These are phyloP conservation scores for Trichophyton benhamiae DNA, from an alignment of 2,329 filamentous ascomycete species.

Conservation along the genomic window DNA sequence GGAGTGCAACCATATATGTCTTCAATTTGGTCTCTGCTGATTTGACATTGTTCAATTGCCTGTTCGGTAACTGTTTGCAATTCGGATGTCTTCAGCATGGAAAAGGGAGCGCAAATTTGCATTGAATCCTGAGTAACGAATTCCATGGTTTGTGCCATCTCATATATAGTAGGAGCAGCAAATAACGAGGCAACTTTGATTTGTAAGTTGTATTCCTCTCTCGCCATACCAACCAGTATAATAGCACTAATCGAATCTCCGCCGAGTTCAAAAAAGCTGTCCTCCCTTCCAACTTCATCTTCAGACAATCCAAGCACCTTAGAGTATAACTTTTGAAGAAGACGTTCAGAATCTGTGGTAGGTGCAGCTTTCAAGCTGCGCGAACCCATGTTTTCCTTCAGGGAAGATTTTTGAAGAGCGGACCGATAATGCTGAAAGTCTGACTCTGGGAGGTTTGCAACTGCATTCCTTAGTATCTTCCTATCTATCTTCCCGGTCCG, in stretches of 20 bases:
- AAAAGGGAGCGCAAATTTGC: neutral
- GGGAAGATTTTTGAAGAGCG: neutral
- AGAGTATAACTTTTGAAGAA: neutral
- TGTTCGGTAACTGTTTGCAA: neutral
- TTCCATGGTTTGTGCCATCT: neutral
- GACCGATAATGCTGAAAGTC: neutral
- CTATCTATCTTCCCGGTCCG: conserved; percentile 11
- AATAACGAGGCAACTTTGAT: conserved; percentile 9
- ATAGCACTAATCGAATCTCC: conserved; percentile 11
- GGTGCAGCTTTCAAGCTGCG: neutral
- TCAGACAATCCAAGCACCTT: neutral
- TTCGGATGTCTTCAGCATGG: neutral
- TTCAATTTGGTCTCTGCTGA: conserved; percentile 17
- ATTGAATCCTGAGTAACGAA: neutral
- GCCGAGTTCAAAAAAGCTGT: conserved; percentile 6
- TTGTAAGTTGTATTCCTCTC: neutral
- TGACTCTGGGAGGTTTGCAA: conserved; percentile 10
- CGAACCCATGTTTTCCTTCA: neutral
- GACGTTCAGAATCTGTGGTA: neutral
- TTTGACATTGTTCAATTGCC: conserved; percentile 6
- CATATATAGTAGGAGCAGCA: conserved; percentile 17
- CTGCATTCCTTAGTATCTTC: conserved; percentile 19
- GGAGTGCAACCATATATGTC: conserved; percentile 30
- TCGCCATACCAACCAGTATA: conserved; percentile 1
- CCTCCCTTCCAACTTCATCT: conserved; percentile 3